Evolutionary conservation across 352 stramenopile genomes (phyloP).

Genomic region (Phytopythium helicoides): DNA sequence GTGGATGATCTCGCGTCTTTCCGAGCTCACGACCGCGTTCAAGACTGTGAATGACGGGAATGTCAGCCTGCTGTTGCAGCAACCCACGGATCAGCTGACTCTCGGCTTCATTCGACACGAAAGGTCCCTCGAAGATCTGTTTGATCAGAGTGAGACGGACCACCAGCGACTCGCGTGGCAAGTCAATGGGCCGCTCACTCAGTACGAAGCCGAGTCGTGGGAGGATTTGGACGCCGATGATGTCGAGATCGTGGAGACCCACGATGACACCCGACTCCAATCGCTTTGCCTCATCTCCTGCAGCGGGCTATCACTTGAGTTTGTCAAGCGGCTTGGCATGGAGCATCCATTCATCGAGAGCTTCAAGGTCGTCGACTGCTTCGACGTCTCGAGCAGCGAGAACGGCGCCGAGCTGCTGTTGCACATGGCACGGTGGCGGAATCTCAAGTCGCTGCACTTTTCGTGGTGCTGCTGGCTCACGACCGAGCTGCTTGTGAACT

Average conservation of each 20-base stretch:
- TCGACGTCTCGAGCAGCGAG: constrained; percentile 44
- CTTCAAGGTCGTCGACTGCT: constrained; percentile 70
- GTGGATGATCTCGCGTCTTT: constrained; percentile 73
- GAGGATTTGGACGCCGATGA: constrained; percentile 73
- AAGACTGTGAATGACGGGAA: constrained; percentile 74
- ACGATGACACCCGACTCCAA: constrained; percentile 50
- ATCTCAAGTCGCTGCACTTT: constrained; percentile 63
- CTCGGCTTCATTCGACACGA: constrained; percentile 71
- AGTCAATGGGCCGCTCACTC: constrained; percentile 12
- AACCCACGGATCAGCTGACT: constrained; percentile 57
- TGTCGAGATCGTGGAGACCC: constrained; percentile 55
- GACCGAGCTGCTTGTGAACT: constrained; percentile 67
- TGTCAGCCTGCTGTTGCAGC: constrained; percentile 53
- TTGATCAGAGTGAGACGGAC: constrained; percentile 30
- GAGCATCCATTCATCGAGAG: constrained; percentile 53
- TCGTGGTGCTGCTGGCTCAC: constrained; percentile 85
- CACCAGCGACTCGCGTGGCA: constrained; percentile 49
- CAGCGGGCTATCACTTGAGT: constrained; percentile 47
- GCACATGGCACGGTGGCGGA: constrained; percentile 45
- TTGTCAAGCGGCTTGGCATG: constrained; percentile 34
- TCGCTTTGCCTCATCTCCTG: constrained; percentile 73
- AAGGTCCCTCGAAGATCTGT: constrained; percentile 36
- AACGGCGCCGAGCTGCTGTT: constrained; percentile 43
- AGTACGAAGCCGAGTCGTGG: constrained; percentile 60
- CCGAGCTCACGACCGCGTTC: constrained; percentile 60